Conservation (phyloP, 2,329 filamentous ascomycete species). For the Sclerotinia sclerotiorum region DNA sequence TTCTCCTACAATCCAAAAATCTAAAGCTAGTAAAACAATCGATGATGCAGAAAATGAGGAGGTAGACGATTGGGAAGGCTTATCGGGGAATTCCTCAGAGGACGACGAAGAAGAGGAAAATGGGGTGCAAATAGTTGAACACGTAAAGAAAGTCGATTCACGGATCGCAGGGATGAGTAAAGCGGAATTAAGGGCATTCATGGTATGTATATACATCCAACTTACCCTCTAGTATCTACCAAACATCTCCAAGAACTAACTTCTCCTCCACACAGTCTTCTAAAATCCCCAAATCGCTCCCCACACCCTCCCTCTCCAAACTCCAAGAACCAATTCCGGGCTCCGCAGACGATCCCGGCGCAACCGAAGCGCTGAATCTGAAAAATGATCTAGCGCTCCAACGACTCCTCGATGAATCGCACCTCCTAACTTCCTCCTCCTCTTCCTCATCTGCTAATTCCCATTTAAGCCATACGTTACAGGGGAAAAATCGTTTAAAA, state of each 20-base stretch:
- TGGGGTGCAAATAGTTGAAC: constrained; percentile 47
- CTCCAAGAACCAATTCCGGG: constrained; percentile 32
- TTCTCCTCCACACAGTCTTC: constrained; percentile 32
- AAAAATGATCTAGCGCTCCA: constrained; percentile 93
- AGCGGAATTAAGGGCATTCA: constrained; percentile 74
- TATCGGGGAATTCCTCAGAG: constrained; percentile 45
- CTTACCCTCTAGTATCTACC: too few relatives aligned
- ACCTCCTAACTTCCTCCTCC: constrained; percentile 65
- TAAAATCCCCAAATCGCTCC: constrained; percentile 34
- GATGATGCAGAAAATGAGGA: constrained; percentile 40
- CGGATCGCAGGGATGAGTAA: constrained; percentile 54
- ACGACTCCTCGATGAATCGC: constrained; percentile 85
- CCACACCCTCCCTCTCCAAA: neutral
- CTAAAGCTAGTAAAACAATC: constrained; percentile 24
- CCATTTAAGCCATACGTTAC: constrained; percentile 47
- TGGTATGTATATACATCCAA: constrained; percentile 52
- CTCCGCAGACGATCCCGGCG: constrained; percentile 50
- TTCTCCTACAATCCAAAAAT: constrained; percentile 39
- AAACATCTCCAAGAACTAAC: constrained; percentile 2
- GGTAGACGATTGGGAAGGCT: constrained; percentile 60
- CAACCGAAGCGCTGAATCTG: constrained; percentile 64
- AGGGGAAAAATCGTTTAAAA: constrained; percentile 73
- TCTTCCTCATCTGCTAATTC: neutral
- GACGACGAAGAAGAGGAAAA: constrained; percentile 41
- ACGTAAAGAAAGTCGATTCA: constrained; percentile 38